Base-by-base conservation (phyloP, 106 monocot genomes). In the Narthecium ossifragum region DNA sequence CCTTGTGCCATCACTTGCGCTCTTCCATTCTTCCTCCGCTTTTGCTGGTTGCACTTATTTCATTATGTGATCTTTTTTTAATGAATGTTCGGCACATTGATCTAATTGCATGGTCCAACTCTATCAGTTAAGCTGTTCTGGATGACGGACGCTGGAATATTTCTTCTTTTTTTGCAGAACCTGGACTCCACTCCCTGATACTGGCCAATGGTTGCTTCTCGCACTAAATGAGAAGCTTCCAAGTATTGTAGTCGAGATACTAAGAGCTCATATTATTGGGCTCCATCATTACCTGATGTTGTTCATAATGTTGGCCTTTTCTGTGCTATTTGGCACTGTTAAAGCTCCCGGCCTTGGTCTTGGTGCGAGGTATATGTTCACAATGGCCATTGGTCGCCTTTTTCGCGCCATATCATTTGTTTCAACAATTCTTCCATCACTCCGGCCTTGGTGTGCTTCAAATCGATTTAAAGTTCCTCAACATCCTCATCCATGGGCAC, bases 401-500 rank as follows among this genome's bases (percentile, higher is more conserved):
- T 76, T 98, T 36, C 86, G 96, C 30, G 69, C 75, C 8, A 64
- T 84, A 41, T 84, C 90, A 54, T 98, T 98, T 66, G 66, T 98
- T 66, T 84, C 96, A 24, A 98, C 96, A 23, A 87, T 98, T 58
- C 84, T 98, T 64, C 96, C 96, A 34, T 87, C 96, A 8, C 51
- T 70, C 8, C 79, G 96, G 20, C 96, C 96, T 53, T 98, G 96
- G 96, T 98, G 96, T 64, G 87, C 81, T 61, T 10, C 64, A 8
- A 52, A 71, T 43, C 75, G 87, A 45, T 98, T 57, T 79, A 59
- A 40, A 41, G 63, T 98, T 24, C 84, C 91, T 17, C 20, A 49
- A n/a, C 81, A 91, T 63, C 96, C 96, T 26, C 96, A 98, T 64
- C 96, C 90, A 31, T 98, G 90, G 90, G 90, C 84, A 28, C 96